Evolutionary conservation across 331 rosid species (phyloP).

Genomic region (Quercus tomentella): DNA sequence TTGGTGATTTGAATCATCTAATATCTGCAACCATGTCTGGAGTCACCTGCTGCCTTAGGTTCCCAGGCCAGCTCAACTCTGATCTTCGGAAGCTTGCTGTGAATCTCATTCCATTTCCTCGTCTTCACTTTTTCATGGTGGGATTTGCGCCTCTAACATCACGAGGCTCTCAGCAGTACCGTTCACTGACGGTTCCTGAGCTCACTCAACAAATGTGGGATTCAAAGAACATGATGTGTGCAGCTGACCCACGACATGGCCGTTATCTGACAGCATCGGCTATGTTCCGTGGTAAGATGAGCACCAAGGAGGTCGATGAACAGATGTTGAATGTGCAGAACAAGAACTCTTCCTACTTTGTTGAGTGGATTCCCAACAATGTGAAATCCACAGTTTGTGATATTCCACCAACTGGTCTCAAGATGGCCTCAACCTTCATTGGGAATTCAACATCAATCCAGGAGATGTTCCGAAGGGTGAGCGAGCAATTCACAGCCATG

Average conservation of each 20-base stretch:
- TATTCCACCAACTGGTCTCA: slow-evolving; percentile 64
- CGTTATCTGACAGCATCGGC: slow-evolving; percentile 68
- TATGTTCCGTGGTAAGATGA: slow-evolving; percentile 71
- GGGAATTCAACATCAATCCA: slow-evolving; percentile 64
- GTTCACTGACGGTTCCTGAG: slow-evolving; percentile 63
- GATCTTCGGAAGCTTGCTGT: slow-evolving; percentile 72
- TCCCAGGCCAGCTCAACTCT: slow-evolving; percentile 79
- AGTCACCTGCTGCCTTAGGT: slow-evolving; percentile 75
- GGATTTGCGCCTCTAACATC: slow-evolving; percentile 75
- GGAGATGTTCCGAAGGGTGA: slow-evolving; percentile 70
- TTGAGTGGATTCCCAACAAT: slow-evolving; percentile 73
- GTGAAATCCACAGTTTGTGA: slow-evolving; percentile 71
- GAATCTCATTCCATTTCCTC: slow-evolving; percentile 81
- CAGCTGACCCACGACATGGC: slow-evolving; percentile 67
- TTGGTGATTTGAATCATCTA: slow-evolving; percentile 79
- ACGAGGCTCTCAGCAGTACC: slow-evolving; percentile 64
- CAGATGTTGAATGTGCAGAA: slow-evolving; percentile 74
- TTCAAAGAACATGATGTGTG: slow-evolving; percentile 74
- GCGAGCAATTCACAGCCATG: slow-evolving; percentile 77
- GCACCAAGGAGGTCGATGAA: slow-evolving; percentile 68
- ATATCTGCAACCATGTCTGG: slow-evolving; percentile 88
- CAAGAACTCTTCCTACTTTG: slow-evolving; percentile 71
- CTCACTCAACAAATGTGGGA: slow-evolving; percentile 82
- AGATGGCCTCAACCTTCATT: slow-evolving; percentile 67
- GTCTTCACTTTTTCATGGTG: slow-evolving; percentile 79